These are phyloP conservation scores for Microdochium nivale DNA, from an alignment of 2,329 filamentous ascomycete genomes.

Conservation along the genomic window DNA sequence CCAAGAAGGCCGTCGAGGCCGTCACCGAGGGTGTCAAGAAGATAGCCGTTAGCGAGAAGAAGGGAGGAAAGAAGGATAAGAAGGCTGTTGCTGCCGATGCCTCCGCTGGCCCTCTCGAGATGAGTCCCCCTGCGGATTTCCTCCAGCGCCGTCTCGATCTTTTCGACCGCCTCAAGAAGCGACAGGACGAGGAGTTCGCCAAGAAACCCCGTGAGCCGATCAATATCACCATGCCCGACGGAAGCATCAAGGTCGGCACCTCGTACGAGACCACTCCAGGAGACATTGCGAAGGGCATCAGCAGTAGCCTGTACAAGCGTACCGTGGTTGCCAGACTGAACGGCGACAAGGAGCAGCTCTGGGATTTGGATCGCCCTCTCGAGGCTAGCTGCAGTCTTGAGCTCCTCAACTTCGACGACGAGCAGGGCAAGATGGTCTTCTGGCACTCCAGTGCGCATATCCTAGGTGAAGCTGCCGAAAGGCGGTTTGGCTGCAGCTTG, in stretches of 20 bases:
- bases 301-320: slow-evolving; percentile 2
- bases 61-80: slow-evolving; percentile 35
- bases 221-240: slow-evolving; percentile 64
- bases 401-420: slow-evolving; percentile 68
- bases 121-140: slow-evolving; percentile 58
- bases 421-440: slow-evolving; percentile 83
- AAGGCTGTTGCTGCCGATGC: slow-evolving; percentile 24
- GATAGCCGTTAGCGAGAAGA: slow-evolving; percentile 29
- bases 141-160: slow-evolving; percentile 76
- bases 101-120: slow-evolving; percentile 35
- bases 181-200: slow-evolving; percentile 69
- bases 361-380: slow-evolving; percentile 86
- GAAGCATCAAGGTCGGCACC: slow-evolving; percentile 62
- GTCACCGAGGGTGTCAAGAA: slow-evolving; percentile 44
- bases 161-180: slow-evolving; percentile 82
- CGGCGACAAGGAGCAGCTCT: slow-evolving; percentile 27
- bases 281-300: slow-evolving; percentile 69
- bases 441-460: slow-evolving; percentile 97
- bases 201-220: slow-evolving; percentile 66
- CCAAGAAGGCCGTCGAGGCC: slow-evolving; percentile 33
- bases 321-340: slow-evolving; percentile 8
- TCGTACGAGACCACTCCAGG: slow-evolving; percentile 89
- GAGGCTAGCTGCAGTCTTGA: slow-evolving; percentile 82
- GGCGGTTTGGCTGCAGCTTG: slow-evolving; percentile 81
- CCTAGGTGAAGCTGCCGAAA: slow-evolving; percentile 89